Conservation (phyloP, 495 filamentous ascomycete genomes). For the Penicillium soppii region DNA sequence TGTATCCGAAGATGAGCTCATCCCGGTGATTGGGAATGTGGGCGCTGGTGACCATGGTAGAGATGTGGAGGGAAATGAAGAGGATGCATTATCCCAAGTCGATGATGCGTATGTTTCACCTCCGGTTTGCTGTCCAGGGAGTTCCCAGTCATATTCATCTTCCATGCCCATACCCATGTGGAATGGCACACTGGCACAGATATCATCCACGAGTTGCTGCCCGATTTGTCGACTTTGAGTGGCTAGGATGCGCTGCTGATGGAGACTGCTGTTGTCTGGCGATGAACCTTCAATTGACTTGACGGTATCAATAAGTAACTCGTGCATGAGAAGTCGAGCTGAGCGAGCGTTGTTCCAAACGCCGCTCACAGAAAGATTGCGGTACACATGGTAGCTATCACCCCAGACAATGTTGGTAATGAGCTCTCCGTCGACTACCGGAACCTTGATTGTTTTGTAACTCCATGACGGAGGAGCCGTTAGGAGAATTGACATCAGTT, state of each 20-base stretch:
- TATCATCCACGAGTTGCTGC: constrained; percentile 30
- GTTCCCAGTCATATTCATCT: background rate
- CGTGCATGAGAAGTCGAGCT: constrained; percentile 47
- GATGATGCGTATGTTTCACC: no score
- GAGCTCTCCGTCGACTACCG: no score
- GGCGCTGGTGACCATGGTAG: no score
- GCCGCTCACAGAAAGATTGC: constrained; percentile 49
- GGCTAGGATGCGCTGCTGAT: background rate
- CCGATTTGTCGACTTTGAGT: constrained; percentile 15
- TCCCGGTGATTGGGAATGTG: no score
- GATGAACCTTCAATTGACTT: background rate
- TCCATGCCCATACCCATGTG: constrained; percentile 21
- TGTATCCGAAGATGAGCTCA: no score
- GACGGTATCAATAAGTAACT: constrained; percentile 11
- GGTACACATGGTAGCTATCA: constrained; percentile 52
- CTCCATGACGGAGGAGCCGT: background rate
- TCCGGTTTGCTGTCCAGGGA: background rate
- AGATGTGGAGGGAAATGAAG: no score
- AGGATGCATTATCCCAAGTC: no score
- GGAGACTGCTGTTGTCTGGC: background rate
- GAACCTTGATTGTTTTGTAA: background rate
- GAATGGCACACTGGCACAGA: constrained; percentile 32
- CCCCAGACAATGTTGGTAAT: constrained; percentile 33
- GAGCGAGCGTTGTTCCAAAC: constrained; percentile 61
- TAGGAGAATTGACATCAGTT: constrained; percentile 9